Conservation (phyloP, 225 moss, liverwort and hornwort species). For the Climacium dendroides region DNA sequence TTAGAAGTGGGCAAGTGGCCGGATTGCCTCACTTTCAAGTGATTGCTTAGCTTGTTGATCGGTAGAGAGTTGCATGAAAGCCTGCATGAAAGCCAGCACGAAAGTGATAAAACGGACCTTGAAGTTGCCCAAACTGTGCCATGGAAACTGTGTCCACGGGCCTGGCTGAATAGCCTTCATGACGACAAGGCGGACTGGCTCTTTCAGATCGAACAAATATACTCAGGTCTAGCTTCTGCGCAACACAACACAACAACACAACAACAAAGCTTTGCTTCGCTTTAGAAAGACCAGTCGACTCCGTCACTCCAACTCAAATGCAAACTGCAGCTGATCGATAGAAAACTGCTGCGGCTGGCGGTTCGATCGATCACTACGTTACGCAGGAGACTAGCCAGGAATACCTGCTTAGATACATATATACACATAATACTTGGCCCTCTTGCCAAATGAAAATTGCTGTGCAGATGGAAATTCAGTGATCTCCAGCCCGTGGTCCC, state of each 20-base stretch:
- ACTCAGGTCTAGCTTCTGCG: neutral
- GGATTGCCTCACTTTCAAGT: neutral
- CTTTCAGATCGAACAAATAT: neutral
- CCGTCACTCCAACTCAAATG: neutral
- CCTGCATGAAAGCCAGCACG: neutral
- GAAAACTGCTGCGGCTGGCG: neutral
- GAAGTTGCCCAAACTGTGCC: constrained; percentile 28
- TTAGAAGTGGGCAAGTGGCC: too few relatives aligned
- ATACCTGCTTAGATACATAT: neutral
- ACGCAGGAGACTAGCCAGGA: neutral
- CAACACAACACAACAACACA: neutral
- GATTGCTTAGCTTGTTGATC: neutral
- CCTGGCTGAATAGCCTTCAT: constrained; percentile 37
- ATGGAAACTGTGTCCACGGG: constrained; percentile 29
- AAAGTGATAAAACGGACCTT: neutral
- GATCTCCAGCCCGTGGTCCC: neutral
- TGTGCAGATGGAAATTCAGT: neutral
- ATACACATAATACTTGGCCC: neutral
- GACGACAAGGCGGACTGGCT: too few relatives aligned
- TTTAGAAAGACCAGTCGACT: neutral
- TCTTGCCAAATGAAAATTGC: neutral
- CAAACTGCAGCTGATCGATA: too few relatives aligned
- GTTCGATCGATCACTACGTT: too few relatives aligned
- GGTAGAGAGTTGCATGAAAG: neutral
- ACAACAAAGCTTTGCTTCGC: neutral